Base-by-base conservation (phyloP, 192 early-diverging fungal species). In the Rhizoclosmatium globosum region DNA sequence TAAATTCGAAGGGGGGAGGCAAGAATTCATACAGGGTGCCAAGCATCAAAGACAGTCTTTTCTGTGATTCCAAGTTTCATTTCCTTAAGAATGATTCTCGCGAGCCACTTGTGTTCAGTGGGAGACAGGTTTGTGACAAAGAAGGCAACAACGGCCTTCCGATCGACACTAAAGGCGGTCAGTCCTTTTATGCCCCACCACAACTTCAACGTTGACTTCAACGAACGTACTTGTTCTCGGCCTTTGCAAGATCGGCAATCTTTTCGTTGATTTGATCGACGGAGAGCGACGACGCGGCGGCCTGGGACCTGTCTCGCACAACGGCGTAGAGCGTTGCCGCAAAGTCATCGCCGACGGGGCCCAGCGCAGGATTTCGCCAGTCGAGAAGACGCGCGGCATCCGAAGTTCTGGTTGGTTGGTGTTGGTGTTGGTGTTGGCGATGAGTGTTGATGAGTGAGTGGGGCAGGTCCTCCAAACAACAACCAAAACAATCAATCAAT, bases 61-160 rank as follows among this genome's bases (percentile, higher is more conserved):
- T 94, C 94, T 2, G 88, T 89, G 69, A 95, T 89, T 21, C 92
- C 92, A 38, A 95, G 74, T 74, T 92, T 92, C 57, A 95, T 73
- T 44, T 94, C 92, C 87, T 91, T 93, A 41, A 94, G 80, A 71
- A 95, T 92, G 47, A 95, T 92, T 1, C 93, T 79, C 6, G 89
- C 87, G 3, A 95, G 81, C 94, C 94, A 95, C 46, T 88, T 90
- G 78, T 95, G 92, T 76, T 95, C 93, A 47, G 83, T 47, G 1
- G 92, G 74, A 3, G 93, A 89, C 73, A 88, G 92, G 45, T 90
- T 77, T 38, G 82, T 77, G 38, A 92, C 85, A 23, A 93, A 81
- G 48, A 61, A 85, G 47, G 82, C 76, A 56, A 95, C 85, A 9
- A 92, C 71, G 0, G 86, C 74, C 47, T 83, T 47, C 47, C 77